These are phyloP conservation scores for Nannochloropsis gaditana DNA, from an alignment of 108 stramenopile genomes.

Conservation along the genomic window DNA sequence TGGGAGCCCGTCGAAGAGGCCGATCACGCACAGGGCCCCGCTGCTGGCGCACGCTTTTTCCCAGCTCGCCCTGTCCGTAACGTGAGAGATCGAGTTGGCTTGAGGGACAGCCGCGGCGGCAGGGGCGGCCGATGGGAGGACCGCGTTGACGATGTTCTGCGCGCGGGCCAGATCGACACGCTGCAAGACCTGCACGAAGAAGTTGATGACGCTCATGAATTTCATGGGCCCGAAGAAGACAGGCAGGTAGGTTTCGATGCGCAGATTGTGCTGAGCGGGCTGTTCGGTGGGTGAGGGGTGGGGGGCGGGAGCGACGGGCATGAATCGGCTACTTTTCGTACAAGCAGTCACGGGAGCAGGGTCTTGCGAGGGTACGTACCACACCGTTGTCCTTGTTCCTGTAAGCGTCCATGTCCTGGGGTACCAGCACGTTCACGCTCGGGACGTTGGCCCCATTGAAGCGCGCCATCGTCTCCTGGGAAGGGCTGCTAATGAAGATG, in stretches of 20 bases:
- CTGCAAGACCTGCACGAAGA: conserved; percentile 11
- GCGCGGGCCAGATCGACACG: neutral
- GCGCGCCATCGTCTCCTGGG: neutral
- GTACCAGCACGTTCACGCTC: neutral
- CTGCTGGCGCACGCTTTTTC: neutral
- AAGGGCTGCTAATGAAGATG: neutral
- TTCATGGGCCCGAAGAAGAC: conserved; percentile 10
- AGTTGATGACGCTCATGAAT: conserved; percentile 20
- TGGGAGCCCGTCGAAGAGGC: neutral
- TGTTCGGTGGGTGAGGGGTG: neutral
- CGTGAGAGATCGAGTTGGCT: neutral
- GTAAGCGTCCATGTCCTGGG: conserved; percentile 11
- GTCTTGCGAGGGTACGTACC: neutral
- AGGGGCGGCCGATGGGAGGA: neutral
- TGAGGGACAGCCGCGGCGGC: neutral
- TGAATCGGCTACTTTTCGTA: neutral
- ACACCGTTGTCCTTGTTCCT: neutral
- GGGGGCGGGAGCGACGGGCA: neutral
- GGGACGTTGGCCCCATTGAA: conserved; percentile 8
- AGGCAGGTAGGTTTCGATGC: conserved; percentile 2
- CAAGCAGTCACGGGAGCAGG: no score
- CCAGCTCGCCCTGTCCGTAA: neutral
- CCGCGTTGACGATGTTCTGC: neutral
- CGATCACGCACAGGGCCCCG: neutral
- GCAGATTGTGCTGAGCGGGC: conserved; percentile 16